Conservation (phyloP, 2,329 filamentous ascomycete genomes). For the Lachnellula cervina region DNA sequence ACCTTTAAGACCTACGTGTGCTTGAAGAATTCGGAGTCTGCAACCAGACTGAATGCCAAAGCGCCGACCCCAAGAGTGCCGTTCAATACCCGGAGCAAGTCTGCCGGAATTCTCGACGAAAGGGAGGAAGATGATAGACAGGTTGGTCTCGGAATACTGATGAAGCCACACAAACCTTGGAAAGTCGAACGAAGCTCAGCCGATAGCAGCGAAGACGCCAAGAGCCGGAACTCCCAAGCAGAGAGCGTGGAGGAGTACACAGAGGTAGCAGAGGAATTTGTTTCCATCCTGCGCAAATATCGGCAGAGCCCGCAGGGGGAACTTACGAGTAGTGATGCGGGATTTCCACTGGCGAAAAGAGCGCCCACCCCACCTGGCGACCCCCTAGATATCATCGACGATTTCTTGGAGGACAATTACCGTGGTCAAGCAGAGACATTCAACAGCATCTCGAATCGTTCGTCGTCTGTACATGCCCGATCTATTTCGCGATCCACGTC, state of each 20-base stretch:
- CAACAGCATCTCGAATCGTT: constrained; percentile 7
- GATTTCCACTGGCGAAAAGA: no score
- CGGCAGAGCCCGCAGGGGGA: no score
- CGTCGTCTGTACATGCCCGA: constrained; percentile 5
- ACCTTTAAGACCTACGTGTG: no score
- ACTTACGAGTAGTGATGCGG: no score
- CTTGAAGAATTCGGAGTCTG: no score
- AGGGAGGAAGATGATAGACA: neutral
- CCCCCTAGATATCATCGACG: constrained; percentile 14
- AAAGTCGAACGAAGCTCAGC: neutral
- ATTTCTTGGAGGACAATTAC: constrained; percentile 23
- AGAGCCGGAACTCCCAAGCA: neutral
- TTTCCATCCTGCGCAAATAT: no score
- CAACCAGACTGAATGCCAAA: no score
- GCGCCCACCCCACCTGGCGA: neutral
- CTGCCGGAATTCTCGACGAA: neutral
- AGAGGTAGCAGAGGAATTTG: no score
- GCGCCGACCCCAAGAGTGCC: no score
- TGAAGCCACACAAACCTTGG: neutral
- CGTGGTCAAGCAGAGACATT: constrained; percentile 22
- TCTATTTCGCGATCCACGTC: neutral
- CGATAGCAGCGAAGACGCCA: neutral
- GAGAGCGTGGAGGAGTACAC: neutral
- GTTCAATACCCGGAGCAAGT: neutral
- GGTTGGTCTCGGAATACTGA: neutral